These are phyloP conservation scores for Asterophora parasitica DNA, from an alignment of 768 basidiomycete genomes.

Conservation along the genomic window DNA sequence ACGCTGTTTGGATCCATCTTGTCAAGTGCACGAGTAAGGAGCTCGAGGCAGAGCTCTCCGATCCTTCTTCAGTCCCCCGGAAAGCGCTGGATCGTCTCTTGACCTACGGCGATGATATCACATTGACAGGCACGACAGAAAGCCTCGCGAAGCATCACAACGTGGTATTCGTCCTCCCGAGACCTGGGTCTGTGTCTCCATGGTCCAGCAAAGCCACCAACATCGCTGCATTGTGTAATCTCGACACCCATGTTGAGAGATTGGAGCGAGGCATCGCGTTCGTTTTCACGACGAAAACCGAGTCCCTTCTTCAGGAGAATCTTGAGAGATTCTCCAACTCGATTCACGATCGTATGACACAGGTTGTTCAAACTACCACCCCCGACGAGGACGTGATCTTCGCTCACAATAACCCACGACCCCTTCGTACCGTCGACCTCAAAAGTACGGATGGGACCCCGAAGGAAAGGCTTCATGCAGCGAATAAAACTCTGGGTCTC, in stretches of 20 bases:
- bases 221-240: constrained; percentile 83
- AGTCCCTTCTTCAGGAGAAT: constrained; percentile 38
- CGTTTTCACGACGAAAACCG: constrained; percentile 44
- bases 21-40: constrained; percentile 54
- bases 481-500: constrained; percentile 84
- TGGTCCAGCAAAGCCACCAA: constrained; percentile 99
- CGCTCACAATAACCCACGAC: constrained; percentile 47
- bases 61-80: constrained; percentile 39
- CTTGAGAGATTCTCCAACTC: constrained; percentile 58
- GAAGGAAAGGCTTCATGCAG: constrained; percentile 58
- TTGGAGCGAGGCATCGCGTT: constrained; percentile 83
- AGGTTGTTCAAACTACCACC: constrained; percentile 53
- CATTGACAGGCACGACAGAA: constrained; percentile 38
- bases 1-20: constrained; percentile 84
- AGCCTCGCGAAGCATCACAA: constrained; percentile 33
- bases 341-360: constrained; percentile 97
- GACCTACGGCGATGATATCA: constrained; percentile 77
- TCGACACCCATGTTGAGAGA: constrained; percentile 66
- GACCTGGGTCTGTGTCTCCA: constrained; percentile 90
- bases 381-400: constrained; percentile 62
- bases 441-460: constrained; percentile 49
- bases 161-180: constrained; percentile 70
- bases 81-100: constrained; percentile 66
- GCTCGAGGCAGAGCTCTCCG: constrained; percentile 43
- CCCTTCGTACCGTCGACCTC: constrained; percentile 18